Evolutionary conservation across 2,329 filamentous ascomycete genomes (phyloP).

Genomic region (Trichoderma arundinaceum): DNA sequence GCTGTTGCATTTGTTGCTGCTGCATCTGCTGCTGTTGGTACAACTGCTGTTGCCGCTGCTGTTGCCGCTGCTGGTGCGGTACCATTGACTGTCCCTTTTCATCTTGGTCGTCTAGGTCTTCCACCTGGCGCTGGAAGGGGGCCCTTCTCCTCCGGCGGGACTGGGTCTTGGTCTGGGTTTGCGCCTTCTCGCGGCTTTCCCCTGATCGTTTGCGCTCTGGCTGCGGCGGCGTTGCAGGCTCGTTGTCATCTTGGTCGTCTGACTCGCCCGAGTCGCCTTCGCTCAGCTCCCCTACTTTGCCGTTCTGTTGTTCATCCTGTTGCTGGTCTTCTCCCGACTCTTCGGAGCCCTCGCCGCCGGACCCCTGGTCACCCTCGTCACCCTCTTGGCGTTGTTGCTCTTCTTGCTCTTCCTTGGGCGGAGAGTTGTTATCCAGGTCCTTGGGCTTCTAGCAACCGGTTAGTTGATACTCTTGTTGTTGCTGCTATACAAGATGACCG

Average conservation of each 20-base stretch:
- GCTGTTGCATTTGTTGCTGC: constrained; percentile 37
- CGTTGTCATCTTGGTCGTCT: constrained; percentile 17
- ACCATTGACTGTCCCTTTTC: constrained; percentile 36
- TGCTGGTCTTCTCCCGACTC: constrained; percentile 2
- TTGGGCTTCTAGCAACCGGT: constrained; percentile 2
- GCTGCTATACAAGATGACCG: background rate
- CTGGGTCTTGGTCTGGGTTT: constrained; percentile 20
- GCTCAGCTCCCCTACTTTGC: constrained; percentile 16
- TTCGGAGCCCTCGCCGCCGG: constrained; percentile 28
- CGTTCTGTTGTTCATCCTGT: background rate
- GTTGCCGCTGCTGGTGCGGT: constrained; percentile 42
- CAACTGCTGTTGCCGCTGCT: constrained; percentile 38
- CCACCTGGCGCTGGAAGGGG: constrained; percentile 19
- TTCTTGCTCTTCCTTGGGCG: background rate
- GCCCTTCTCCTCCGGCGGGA: constrained; percentile 34
- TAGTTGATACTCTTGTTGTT: background rate
- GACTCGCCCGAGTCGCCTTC: constrained; percentile 17
- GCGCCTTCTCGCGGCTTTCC: constrained; percentile 3
- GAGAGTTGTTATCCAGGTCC: background rate
- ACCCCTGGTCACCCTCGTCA: background rate
- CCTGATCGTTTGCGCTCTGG: constrained; percentile 14
- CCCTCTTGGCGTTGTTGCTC: constrained; percentile 9
- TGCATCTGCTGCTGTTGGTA: constrained; percentile 33
- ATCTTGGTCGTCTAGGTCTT: constrained; percentile 27
- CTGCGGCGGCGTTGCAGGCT: constrained; percentile 21